Conservation (phyloP, 1,284 basidiomycete genomes). For the Ceratobasidium sp. region DNA sequence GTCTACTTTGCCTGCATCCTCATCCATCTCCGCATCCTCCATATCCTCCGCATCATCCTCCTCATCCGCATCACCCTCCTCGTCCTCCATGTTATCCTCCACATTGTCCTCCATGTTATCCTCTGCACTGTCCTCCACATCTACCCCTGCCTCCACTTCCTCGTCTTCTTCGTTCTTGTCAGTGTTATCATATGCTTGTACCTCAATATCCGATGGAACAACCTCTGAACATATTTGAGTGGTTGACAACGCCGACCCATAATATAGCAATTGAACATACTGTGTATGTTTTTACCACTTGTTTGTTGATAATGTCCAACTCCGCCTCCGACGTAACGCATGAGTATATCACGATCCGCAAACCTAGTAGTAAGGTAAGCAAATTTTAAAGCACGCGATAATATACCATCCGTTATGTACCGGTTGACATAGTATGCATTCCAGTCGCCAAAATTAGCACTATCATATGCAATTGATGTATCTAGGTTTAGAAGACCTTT, state of each 20-base stretch:
- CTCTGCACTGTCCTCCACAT: too few relatives aligned
- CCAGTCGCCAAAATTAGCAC: conserved; percentile 47
- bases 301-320: conserved; percentile 51
- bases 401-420: conserved; percentile 44
- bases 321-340: conserved; percentile 52
- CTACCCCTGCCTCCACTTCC: too few relatives aligned
- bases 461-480: conserved; percentile 14
- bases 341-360: conserved; percentile 52
- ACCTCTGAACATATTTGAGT: not conserved
- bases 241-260: not conserved
- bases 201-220: not conserved
- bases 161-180: not conserved
- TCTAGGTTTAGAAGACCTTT: not conserved
- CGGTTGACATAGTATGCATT: conserved; percentile 51
- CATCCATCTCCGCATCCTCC: not conserved
- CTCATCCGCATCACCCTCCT: not conserved
- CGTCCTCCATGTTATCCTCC: not conserved
- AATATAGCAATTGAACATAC: not conserved
- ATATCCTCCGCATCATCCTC: not conserved
- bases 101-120: too few relatives aligned
- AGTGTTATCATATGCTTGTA: not conserved
- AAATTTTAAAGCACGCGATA: not conserved
- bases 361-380: not conserved
- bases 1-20: not conserved
- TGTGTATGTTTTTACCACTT: not conserved